Conservation (phyloP, 257 asterid species). For the Fraxinus cuspidata region DNA sequence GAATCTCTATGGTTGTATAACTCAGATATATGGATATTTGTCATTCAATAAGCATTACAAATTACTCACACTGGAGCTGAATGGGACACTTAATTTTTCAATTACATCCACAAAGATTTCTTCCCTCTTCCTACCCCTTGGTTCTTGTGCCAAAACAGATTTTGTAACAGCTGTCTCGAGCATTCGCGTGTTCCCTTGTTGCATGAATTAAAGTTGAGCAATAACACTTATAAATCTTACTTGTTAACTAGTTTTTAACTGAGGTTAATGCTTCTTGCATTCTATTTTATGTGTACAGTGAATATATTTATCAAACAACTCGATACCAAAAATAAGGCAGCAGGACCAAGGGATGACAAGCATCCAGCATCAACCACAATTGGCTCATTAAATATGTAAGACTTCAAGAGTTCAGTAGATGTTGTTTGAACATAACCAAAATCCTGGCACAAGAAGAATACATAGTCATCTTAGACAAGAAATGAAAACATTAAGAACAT, state of each 20-base stretch:
- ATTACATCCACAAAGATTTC: slow-evolving; percentile 97
- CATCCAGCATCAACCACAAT: slow-evolving; percentile 91
- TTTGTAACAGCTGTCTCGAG: slow-evolving; percentile 65
- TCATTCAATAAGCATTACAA: slow-evolving; percentile 21
- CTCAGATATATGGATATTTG: slow-evolving; percentile 12
- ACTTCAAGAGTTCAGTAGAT: slow-evolving; percentile 93
- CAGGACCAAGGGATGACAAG: slow-evolving; percentile 90
- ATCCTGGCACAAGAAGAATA: slow-evolving; percentile 59
- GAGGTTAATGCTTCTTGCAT: slow-evolving; percentile 13
- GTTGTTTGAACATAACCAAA: slow-evolving; percentile 98
- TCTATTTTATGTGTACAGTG: neutral
- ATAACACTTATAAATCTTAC: slow-evolving; percentile 1
- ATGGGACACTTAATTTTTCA: slow-evolving; percentile 95
- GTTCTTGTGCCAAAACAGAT: slow-evolving; percentile 96
- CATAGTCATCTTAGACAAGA: slow-evolving; percentile 21
- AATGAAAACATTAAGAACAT: neutral
- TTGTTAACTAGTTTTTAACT: neutral
- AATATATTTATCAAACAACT: slow-evolving; percentile 23
- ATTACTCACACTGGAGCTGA: slow-evolving; percentile 96
- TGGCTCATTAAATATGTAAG: slow-evolving; percentile 93
- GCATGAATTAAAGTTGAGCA: slow-evolving; percentile 39
- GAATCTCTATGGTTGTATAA: slow-evolving; percentile 5
- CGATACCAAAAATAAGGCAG: slow-evolving; percentile 86
- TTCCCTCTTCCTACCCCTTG: slow-evolving; percentile 96
- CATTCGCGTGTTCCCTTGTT: slow-evolving; percentile 61